Base-by-base conservation (phyloP, 768 basidiomycete species). In the Jaapia argillacea region DNA sequence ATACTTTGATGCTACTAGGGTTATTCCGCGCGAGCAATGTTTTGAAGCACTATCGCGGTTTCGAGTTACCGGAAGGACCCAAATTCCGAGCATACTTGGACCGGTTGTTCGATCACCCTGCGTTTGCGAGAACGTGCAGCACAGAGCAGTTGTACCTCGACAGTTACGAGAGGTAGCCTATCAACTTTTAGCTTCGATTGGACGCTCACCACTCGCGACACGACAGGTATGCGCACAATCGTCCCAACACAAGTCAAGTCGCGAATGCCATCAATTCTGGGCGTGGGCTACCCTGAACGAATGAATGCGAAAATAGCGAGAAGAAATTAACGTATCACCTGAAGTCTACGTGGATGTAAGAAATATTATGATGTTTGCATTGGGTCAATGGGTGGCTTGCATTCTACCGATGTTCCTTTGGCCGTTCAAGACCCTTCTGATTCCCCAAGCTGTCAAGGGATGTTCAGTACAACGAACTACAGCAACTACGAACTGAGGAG, bases 231-330 rank as follows among this genome's bases (percentile, higher is more conserved):
- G 83, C 84, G 0, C 79, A 75, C 54, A 87, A 87, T 53, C 68
- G 82, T 24, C 81, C 84, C 3, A 81, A 85, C 54, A 85, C 83
- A 3, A 84, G 82, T 51, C 78, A 79, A 51, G 79, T 84, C 7
- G 83, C 82, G 4, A 77, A 75, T 49, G 84, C 84, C 3, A 85
- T 85, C 51, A 86, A 86, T 46, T 58, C 73, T 5, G 83, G 82
- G 18, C 69, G 65, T 41, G 70, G 64, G 0, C 59, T 86, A 24
- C 84, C 84, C n/a, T n/a, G n/a, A n/a, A n/a, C n/a, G n/a, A n/a
- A n/a, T n/a, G n/a, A n/a, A n/a, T n/a, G n/a, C n/a, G n/a, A n/a
- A n/a, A n/a, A n/a, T n/a, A n/a, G n/a, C n/a, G n/a, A n/a, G n/a
- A n/a, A n/a, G n/a, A n/a, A n/a, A n/a, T n/a, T n/a, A n/a, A n/a